These are phyloP conservation scores for Solanum habrochaites DNA, from an alignment of 257 asterid species.

Conservation along the genomic window DNA sequence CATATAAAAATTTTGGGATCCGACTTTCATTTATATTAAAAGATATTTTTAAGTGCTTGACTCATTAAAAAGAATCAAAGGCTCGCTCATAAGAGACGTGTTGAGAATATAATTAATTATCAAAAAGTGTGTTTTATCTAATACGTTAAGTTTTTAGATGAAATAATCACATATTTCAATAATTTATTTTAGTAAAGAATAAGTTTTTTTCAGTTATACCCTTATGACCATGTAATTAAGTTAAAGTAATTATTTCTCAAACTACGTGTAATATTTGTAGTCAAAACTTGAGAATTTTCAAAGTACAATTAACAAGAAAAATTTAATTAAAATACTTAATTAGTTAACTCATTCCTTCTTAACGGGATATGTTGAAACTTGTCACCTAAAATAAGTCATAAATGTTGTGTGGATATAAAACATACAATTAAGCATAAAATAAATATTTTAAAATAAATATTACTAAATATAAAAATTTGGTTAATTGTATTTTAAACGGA, in stretches of 20 bases:
- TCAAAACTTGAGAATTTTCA: background rate
- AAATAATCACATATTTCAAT: too few relatives aligned
- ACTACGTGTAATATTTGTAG: background rate
- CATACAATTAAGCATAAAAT: background rate
- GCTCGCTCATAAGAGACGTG: too few relatives aligned
- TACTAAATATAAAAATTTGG: too few relatives aligned
- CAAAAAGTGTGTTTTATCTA: fast-evolving
- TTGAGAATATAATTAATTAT: too few relatives aligned
- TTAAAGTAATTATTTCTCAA: background rate
- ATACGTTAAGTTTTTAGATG: too few relatives aligned
- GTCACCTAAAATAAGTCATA: background rate
- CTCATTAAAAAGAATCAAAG: too few relatives aligned
- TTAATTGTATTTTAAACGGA: background rate
- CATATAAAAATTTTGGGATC: fast-evolving
- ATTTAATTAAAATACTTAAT: background rate
- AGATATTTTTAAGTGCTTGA: too few relatives aligned
- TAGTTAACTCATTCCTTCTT: background rate
- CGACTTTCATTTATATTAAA: too few relatives aligned
- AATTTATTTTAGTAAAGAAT: background rate
- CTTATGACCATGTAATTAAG: background rate
- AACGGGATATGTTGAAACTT: background rate
- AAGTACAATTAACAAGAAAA: background rate
- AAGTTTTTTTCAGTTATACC: background rate
- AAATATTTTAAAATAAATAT: too few relatives aligned
- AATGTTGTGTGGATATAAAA: background rate